Percentiles rank a stretch among this genome's conserved stretches.
Conservation (phyloP, 495 filamentous ascomycete species). For the Xylaria intraflava region DNA sequence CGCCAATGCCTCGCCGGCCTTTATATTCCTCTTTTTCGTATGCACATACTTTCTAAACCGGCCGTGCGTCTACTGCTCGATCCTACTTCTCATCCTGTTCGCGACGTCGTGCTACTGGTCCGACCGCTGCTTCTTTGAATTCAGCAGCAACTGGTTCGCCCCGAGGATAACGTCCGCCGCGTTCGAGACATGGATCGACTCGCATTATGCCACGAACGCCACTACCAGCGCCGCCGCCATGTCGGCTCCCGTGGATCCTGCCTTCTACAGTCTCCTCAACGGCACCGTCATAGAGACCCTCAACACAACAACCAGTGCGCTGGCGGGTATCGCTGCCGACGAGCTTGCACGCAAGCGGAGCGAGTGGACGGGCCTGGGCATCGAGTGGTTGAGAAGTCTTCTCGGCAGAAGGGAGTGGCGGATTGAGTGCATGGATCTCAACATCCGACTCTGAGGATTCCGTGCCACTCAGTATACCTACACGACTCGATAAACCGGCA, state of each 20-base stretch:
- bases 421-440: slow-evolving; percentile 76
- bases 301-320: slow-evolving; percentile 60
- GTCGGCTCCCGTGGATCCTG: slow-evolving; percentile 26
- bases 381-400: slow-evolving; percentile 75
- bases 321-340: slow-evolving; percentile 61
- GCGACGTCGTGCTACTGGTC: slow-evolving; percentile 86
- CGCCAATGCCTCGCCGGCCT: slow-evolving; percentile 73
- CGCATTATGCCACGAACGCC: slow-evolving; percentile 4
- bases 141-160: slow-evolving; percentile 76
- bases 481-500: not conserved
- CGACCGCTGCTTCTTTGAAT: slow-evolving; percentile 82
- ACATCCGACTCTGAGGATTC: slow-evolving; percentile 54
- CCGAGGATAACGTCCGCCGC: slow-evolving; percentile 39
- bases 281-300: slow-evolving; percentile 51
- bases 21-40: slow-evolving; percentile 85
- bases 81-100: slow-evolving; percentile 83
- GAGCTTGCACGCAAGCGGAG: slow-evolving; percentile 49
- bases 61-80: slow-evolving; percentile 85
- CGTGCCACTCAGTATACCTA: not conserved
- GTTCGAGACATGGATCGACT: slow-evolving; percentile 11
- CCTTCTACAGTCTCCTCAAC: slow-evolving; percentile 33
- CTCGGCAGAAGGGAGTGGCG: slow-evolving; percentile 74
- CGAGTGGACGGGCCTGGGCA: slow-evolving; percentile 73
- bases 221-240: slow-evolving; percentile 23
- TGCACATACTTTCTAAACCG: slow-evolving; percentile 86